Conservation (phyloP, 441 rosid genomes). For the California macrophylla region DNA sequence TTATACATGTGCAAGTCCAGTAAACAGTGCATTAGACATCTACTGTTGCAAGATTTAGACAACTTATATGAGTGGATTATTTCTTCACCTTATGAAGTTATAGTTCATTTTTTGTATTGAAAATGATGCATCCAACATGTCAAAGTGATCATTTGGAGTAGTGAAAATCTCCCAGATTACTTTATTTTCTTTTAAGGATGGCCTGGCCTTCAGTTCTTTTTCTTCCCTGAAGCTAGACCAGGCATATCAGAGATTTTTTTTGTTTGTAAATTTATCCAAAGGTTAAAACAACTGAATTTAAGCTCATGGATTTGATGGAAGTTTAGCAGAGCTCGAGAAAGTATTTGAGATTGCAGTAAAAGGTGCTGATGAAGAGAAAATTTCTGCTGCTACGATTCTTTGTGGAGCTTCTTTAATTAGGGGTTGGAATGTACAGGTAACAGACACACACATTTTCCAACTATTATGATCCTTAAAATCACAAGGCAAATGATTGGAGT, state of each 20-base stretch:
- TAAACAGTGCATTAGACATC: neutral
- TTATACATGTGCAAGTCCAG: neutral
- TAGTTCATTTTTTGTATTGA: slow-evolving; percentile 7
- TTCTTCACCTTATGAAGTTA: slow-evolving; percentile 5
- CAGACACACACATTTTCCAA: slow-evolving; percentile 1
- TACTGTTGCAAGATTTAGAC: neutral
- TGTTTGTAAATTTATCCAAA: slow-evolving; percentile 50
- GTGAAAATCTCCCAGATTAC: slow-evolving; percentile 19
- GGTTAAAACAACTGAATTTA: slow-evolving; percentile 60
- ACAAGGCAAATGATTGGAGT: slow-evolving; percentile 7
- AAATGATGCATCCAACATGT: neutral
- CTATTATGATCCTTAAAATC: slow-evolving; percentile 4
- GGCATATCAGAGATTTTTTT: slow-evolving; percentile 41
- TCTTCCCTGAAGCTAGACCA: slow-evolving; percentile 54
- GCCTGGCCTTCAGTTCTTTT: slow-evolving; percentile 57
- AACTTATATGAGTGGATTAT: neutral
- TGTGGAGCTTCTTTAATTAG: slow-evolving; percentile 69
- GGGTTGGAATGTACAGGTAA: slow-evolving; percentile 77
- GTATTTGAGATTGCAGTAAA: slow-evolving; percentile 55
- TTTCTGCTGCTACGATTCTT: slow-evolving; percentile 62
- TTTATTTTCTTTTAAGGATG: slow-evolving; percentile 27
- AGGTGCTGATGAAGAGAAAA: slow-evolving; percentile 61
- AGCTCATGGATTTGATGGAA: slow-evolving; percentile 74
- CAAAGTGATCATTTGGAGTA: slow-evolving; percentile 9
- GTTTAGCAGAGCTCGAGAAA: slow-evolving; percentile 76